Conservation (phyloP, 805 yeast genomes). For the Naumovozyma baii region DNA sequence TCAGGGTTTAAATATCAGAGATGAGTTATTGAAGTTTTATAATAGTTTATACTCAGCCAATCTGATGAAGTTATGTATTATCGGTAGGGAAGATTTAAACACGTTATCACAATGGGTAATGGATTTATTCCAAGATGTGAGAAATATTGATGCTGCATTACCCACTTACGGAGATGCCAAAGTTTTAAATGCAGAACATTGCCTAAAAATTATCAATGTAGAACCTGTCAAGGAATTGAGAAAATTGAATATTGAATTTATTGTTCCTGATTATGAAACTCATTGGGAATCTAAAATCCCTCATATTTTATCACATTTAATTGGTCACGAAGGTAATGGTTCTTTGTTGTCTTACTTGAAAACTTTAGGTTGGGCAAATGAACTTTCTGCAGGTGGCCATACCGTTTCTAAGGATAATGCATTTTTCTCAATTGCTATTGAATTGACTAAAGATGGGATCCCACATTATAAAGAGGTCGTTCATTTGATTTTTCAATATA, state of each 20-base stretch:
- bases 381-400: conserved; percentile 63
- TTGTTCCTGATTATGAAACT: conserved; percentile 66
- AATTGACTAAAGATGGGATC: conserved; percentile 67
- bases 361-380: conserved; percentile 67
- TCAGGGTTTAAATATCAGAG: conserved; percentile 65
- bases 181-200: conserved; percentile 42
- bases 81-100: conserved; percentile 74
- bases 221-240: conserved; percentile 78
- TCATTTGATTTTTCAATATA: conserved; percentile 57
- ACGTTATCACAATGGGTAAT: conserved; percentile 62
- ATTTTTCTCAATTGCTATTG: conserved; percentile 58
- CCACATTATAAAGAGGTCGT: conserved; percentile 52
- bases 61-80: conserved; percentile 74
- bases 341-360: conserved; percentile 67
- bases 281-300: conserved; percentile 63
- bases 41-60: conserved; percentile 68
- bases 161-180: conserved; percentile 28
- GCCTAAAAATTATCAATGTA: conserved; percentile 49
- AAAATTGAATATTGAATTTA: conserved; percentile 56
- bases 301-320: conserved; percentile 63
- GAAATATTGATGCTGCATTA: conserved; percentile 21
- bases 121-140: conserved; percentile 52
- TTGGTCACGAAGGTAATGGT: conserved; percentile 91
- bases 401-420: conserved; percentile 59
- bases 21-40: conserved; percentile 70